Base-by-base conservation (phyloP, 1,284 basidiomycete species). In the Nidula niveotomentosa region DNA sequence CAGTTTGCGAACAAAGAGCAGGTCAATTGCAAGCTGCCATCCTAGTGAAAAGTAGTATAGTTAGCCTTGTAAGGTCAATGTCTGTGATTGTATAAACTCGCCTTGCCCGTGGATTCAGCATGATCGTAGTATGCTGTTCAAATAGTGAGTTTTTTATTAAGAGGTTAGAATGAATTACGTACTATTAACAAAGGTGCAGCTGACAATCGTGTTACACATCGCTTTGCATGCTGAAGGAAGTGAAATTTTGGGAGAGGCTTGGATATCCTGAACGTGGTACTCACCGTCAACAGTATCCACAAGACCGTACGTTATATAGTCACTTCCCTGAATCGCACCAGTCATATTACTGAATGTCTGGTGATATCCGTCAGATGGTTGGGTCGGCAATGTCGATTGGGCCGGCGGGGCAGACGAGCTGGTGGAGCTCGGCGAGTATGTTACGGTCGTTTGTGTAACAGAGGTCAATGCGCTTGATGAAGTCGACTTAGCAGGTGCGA, bases 181-280 rank as follows among this genome's bases (percentile, higher is more conserved):
- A 79, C 77, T 71, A 60, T 78, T 78, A 53, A 71, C 65, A 60
- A 78, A 79, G 17, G 55, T 66, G 65, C 77, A 79, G 23, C 71
- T 73, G 7, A 39, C 1, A 51, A 77, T 74, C 15, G 58, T 55
- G 61, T 74, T 66, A 56, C 77, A 79, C 76, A 78, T 78, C 12
- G 70, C 63, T 58, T 69, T 64, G 62, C 77, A 79, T 34, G 74
- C 74, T 76, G 48, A 9, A n/a, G 5, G 35, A 15, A 47, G 45
- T 12, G 23, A 12, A 12, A 17, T 12, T 6, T 36, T 43, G 49
- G 15, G n/a, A 34, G 23, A 43, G 8, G 4, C 7, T 34, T n/a
- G 10, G 18, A 37, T 35, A 7, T 44, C 17, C 13, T 17, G 54
- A 70, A 43, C 30, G 3, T 30, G 6, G 30, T 30, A 30, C 30